Evolutionary conservation across 2,329 filamentous ascomycete species (phyloP), one percentile per base, ranked within the genome.

Genomic region (Microcera coccophila): DNA sequence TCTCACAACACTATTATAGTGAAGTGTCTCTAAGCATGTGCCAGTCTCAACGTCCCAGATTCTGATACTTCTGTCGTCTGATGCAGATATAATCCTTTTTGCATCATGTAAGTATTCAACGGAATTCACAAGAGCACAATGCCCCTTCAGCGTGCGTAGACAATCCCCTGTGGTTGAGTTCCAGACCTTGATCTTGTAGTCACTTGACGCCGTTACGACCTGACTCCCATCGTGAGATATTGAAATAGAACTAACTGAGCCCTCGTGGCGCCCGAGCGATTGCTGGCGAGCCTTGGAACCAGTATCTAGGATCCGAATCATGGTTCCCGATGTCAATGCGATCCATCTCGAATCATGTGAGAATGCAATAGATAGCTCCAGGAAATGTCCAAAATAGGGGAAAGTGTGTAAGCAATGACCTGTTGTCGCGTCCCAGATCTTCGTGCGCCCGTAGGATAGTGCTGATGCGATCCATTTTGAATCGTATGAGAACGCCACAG

Each of bases 161-260:
- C 28, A 36, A 10, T 17, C 26, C 15, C 36, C 28, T 19, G n/a
- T 28, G 12, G 3, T n/a, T 5, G 14, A n/a, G 5, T 17, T 15
- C 35, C 41, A 43, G 36, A 43, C 16, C 17, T 31, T 18, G 15
- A 34, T 16, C 4, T 15, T 26, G 20, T 29, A 3, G 22, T 38
- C 29, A 18, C 2, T 0, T 20, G 39, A 41, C 19, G 7, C 33
- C n/a, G 33, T 29, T 28, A 33, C 33, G 9, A 41, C 11, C 12
- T 18, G 7, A 17, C 8, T 19, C 15, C 17, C 10, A 19, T 36
- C 24, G 14, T 20, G 15, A 16, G 39, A 41, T 20, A 43, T 35
- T 20, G 32, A 18, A 4, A 44, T 19, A 10, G 24, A 32, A 3
- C 11, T 8, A 11, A 32, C 37, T 7, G 5, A 7, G 12, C 2